Percentiles rank a stretch among this genome's conserved stretches.
Conservation (phyloP, 805 yeast species). For the Phaffomyces opuntiae region DNA sequence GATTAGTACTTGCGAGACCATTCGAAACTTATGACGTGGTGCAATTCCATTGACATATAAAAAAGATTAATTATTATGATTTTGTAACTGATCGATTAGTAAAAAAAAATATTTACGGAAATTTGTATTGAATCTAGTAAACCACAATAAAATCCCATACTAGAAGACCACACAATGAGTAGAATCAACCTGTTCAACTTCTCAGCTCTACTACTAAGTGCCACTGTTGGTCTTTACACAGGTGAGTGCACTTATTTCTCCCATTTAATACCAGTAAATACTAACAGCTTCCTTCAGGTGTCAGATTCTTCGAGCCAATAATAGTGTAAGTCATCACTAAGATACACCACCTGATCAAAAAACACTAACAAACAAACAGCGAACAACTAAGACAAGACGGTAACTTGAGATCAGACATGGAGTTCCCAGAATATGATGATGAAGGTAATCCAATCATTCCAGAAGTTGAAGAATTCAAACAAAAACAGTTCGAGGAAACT, state of each 20-base stretch:
- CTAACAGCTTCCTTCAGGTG: conserved; percentile 28
- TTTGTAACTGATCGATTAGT: not conserved
- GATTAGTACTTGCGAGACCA: conserved; percentile 18
- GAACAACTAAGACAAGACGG: conserved; percentile 64
- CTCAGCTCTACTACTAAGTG: conserved; percentile 19
- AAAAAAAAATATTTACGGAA: not conserved
- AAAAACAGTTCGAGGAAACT: conserved; percentile 2
- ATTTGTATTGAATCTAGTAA: not conserved
- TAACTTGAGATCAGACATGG: conserved; percentile 51
- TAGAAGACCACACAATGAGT: conserved; percentile 10
- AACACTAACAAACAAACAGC: conserved; percentile 23
- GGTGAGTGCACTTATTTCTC: conserved; percentile 19
- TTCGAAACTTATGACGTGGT: conserved; percentile 23
- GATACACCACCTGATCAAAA: not conserved
- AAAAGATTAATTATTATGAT: not conserved
- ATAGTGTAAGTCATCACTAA: conserved; percentile 44
- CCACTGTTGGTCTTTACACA: conserved; percentile 38
- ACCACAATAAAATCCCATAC: not conserved
- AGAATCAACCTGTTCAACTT: conserved; percentile 23
- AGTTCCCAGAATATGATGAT: conserved; percentile 45
- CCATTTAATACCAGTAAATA: not conserved
- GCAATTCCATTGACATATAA: conserved; percentile 6
- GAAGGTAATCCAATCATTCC: conserved; percentile 31
- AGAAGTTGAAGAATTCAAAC: conserved; percentile 10
- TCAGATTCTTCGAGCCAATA: conserved; percentile 68